Evolutionary conservation across 2,329 filamentous ascomycete genomes (phyloP).

Genomic region (Fusarium setosum): DNA sequence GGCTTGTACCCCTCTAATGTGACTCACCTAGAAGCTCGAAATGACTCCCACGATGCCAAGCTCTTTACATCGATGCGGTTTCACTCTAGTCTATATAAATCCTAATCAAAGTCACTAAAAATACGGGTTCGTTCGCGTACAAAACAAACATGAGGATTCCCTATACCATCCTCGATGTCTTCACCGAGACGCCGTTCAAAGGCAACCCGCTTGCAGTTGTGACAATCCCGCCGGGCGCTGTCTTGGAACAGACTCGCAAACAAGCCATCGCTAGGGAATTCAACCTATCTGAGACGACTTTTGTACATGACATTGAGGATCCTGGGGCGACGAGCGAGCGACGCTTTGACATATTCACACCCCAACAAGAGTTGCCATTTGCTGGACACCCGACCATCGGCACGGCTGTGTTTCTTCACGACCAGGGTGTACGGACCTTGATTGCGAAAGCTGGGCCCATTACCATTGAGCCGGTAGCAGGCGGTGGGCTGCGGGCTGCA

Average conservation of each 20-base stretch:
- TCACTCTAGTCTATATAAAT: no score
- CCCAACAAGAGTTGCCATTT: not conserved
- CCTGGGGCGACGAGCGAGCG: not conserved
- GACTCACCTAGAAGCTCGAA: no score
- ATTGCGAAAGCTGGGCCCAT: not conserved
- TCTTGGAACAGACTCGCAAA: not conserved
- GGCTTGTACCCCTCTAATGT: no score
- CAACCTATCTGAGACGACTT: not conserved
- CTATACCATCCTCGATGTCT: constrained; percentile 67
- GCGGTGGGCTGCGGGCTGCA: not conserved
- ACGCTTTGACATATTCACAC: not conserved
- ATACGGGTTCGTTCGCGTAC: no score
- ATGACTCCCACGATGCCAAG: no score
- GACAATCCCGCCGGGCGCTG: constrained; percentile 53
- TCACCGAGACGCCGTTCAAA: constrained; percentile 60
- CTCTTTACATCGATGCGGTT: no score
- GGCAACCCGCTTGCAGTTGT: constrained; percentile 72
- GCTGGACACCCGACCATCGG: not conserved
- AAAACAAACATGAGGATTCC: constrained; percentile 48
- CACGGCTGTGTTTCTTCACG: not conserved
- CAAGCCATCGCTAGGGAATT: not conserved
- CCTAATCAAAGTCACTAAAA: no score
- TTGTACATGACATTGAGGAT: not conserved
- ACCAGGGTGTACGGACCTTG: not conserved
- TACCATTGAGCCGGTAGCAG: not conserved